Evolutionary conservation across 805 yeast species (phyloP).

Genomic region (Kockiozyma suomiensis): DNA sequence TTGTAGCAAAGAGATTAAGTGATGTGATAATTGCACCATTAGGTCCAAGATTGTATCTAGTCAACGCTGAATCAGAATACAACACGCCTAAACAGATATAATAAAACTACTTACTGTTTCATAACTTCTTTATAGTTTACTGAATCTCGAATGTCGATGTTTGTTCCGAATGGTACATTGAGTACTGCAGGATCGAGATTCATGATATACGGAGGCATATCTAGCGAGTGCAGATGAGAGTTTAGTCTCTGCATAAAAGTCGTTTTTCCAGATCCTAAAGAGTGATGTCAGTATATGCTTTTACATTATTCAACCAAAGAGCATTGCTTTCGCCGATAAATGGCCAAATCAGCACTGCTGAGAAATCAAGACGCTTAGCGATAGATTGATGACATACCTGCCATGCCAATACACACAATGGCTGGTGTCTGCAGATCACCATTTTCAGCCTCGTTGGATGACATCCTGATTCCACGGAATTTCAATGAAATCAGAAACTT

Average conservation of each 20-base stretch:
- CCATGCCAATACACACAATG: slow-evolving; percentile 55
- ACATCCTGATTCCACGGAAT: neutral
- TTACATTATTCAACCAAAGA: neutral
- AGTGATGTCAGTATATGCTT: neutral
- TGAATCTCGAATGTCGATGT: slow-evolving; percentile 94
- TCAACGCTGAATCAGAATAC: neutral
- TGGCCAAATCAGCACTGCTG: neutral
- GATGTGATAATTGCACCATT: slow-evolving; percentile 98
- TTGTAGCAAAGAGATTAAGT: slow-evolving; percentile 86
- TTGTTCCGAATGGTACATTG: slow-evolving; percentile 90
- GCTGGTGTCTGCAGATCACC: slow-evolving; percentile 46
- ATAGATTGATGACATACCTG: slow-evolving; percentile 43
- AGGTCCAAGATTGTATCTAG: slow-evolving; percentile 80
- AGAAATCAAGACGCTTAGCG: too few relatives aligned
- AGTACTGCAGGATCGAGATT: slow-evolving; percentile 96
- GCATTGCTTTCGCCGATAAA: neutral
- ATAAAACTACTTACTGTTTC: slow-evolving; percentile 59
- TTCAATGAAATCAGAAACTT: neutral
- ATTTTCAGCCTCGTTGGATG: neutral
- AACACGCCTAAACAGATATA: neutral
- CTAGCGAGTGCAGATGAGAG: slow-evolving; percentile 75
- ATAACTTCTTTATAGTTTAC: slow-evolving; percentile 93
- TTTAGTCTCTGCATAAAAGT: slow-evolving; percentile 95
- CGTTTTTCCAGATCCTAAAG: slow-evolving; percentile 80
- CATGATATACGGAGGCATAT: slow-evolving; percentile 81